phyloP scores from a whole-genome alignment of 345 rosid genomes.

The Salix viminalis region DNA sequence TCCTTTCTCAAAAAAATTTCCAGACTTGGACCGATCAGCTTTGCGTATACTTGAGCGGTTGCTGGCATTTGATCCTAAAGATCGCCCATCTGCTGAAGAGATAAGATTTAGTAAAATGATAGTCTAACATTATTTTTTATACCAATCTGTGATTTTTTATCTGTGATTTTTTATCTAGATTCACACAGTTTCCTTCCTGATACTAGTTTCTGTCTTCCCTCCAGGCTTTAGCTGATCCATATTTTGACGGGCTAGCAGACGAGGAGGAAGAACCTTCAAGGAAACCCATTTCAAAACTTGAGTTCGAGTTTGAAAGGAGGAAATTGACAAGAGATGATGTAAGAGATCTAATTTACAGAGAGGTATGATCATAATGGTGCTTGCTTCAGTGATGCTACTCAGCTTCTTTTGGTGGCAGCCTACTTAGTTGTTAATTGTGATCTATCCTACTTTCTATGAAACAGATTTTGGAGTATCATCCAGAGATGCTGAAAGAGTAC shows the following conservation, averaged over 20 bases:
- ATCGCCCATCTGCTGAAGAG: slow-evolving; percentile 95
- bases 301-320: slow-evolving; percentile 86
- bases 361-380: slow-evolving; percentile 42
- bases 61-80: slow-evolving; percentile 92
- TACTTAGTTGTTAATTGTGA: slow-evolving; percentile 13
- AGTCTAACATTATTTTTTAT: background rate
- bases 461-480: slow-evolving; percentile 80
- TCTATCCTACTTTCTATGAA: slow-evolving; percentile 13
- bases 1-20: slow-evolving; percentile 24
- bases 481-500: slow-evolving; percentile 36
- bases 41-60: slow-evolving; percentile 70
- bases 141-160: background rate
- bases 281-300: slow-evolving; percentile 78
- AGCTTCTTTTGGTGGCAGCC: slow-evolving; percentile 4
- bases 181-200: slow-evolving; percentile 2
- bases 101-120: slow-evolving; percentile 26
- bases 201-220: slow-evolving; percentile 6
- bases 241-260: slow-evolving; percentile 75
- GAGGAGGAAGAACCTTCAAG: slow-evolving; percentile 66
- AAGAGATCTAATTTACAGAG: slow-evolving; percentile 87
- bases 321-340: slow-evolving; percentile 76
- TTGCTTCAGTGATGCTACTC: slow-evolving; percentile 8
- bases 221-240: slow-evolving; percentile 90
- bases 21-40: slow-evolving; percentile 45
- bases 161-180: background rate